Base-by-base conservation (phyloP, 768 basidiomycete species). In the Mycena haematopus region DNA sequence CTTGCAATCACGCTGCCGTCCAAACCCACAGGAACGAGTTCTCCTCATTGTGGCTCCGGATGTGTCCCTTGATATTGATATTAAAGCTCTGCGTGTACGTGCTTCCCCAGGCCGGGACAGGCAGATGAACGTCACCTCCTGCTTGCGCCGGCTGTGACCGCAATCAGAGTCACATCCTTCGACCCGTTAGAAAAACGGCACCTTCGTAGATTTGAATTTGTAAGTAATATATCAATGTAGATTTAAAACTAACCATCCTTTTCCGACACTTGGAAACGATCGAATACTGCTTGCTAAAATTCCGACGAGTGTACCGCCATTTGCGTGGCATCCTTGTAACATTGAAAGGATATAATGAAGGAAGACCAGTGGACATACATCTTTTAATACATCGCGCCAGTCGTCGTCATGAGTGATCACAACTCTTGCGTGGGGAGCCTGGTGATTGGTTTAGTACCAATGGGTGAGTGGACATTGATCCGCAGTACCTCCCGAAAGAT, bases 1-100 rank as follows among this genome's bases (percentile, higher is more conserved):
- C 73, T 96, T 98, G 77, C 96, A 97, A 74, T 99, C 96, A 71
- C n/a, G n/a, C n/a, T n/a, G n/a, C n/a, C n/a, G n/a, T n/a, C n/a
- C n/a, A n/a, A n/a, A n/a, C n/a, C n/a, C 95, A 98, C 74, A 90
- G 86, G 82, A 95, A 98, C 33, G 95, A 95, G 65, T 94, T 90
- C 76, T 31, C 29, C 29, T 53, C 53, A 9, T 56, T 51, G 25
- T 97, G 96, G 17, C 92, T 94, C 45, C 96, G 91, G 69, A 97
- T 82, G 72, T 97, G 96, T n/a, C 95, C 96, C 73, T 96, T 94
- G 59, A 97, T 74, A 72, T 98, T 98, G 59, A 97, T 74, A 72
- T 98, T 98, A 79, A 97, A 98, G 72, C 93, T 91, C 71, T 93
- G 79, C 42, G 96, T 97, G 68, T 94, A 95, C 8, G 93, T 93